Evolutionary conservation across 306 rosid genomes (phyloP).

Genomic region (Morella rubra): DNA sequence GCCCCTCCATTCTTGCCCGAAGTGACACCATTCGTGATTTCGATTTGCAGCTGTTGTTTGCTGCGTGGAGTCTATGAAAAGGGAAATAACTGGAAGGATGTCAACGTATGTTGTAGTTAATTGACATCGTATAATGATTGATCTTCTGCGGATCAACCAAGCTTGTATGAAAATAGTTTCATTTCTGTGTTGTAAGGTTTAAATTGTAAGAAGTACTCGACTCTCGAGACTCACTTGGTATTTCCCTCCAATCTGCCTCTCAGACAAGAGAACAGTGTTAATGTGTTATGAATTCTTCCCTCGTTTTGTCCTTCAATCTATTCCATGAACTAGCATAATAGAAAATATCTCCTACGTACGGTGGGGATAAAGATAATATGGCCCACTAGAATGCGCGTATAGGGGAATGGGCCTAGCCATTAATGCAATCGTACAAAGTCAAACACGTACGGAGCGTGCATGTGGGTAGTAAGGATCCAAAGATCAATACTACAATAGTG

Average conservation of each 20-base stretch:
- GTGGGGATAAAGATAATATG: not conserved
- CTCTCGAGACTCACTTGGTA: too few relatives aligned
- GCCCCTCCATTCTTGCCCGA: constrained; percentile 34
- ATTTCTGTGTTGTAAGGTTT: too few relatives aligned
- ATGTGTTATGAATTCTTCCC: too few relatives aligned
- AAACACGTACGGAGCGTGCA: not conserved
- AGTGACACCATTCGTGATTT: constrained; percentile 11
- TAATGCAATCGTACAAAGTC: not conserved
- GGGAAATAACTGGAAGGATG: not conserved
- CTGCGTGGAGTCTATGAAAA: not conserved
- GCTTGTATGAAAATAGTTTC: too few relatives aligned
- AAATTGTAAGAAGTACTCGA: too few relatives aligned
- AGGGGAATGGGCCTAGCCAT: not conserved
- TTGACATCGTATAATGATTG: not conserved
- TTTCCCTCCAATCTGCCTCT: too few relatives aligned
- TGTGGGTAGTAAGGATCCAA: not conserved
- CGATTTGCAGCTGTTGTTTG: not conserved
- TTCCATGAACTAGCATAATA: too few relatives aligned
- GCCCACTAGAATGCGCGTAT: not conserved
- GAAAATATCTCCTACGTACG: too few relatives aligned
- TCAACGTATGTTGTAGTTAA: not conserved
- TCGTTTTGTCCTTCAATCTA: too few relatives aligned
- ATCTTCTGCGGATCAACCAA: too few relatives aligned
- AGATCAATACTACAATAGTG: not conserved
- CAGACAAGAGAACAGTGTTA: too few relatives aligned